Evolutionary conservation across 305 asterid species (phyloP), one percentile per base, ranked within the genome.

Genomic region (Fraxinus dipetala): DNA sequence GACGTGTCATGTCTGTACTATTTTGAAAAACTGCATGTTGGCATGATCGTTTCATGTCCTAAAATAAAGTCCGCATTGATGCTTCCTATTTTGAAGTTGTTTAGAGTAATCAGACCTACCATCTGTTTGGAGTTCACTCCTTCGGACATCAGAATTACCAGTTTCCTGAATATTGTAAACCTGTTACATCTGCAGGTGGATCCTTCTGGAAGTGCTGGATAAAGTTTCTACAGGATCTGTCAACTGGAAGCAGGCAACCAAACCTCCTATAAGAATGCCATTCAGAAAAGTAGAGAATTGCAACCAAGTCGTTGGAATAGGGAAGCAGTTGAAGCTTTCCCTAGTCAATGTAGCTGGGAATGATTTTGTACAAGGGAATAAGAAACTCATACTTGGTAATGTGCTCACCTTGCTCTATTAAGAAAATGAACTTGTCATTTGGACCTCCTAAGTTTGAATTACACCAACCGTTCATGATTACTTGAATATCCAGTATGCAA

Each of bases 221-320:
- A 95, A 90, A 91, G 85, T 93, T 83, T 86, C 85, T 84, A 90
- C 97, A 6, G 97, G 90, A 88, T 89, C 96, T 7, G 98, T 93
- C 82, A 87, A 88, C 86, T 95, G 97, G 97, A 93, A 90, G 87
- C 95, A 91, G 11, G 92, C 98, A 40, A 87, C 98, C 80, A 93
- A 88, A 89, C 97, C 98, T 82, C 98, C 98, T 26, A 95, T 95
- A 81, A 93, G 93, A 87, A 93, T 93, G 98, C 97, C 95, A 18
- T 95, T 95, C 80, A 86, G 95, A 70, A 95, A 95, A 90, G 97
- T 95, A 45, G 98, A 95, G 88, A 95, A 95, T 83, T 93, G 97
- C 89, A 93, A 95, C 87, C 98, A 95, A 87, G 97, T 93, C n/a
- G 88, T 95, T 84, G 80, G 86, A 84, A 93, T 95, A 10, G 98